Conservation (phyloP, 768 basidiomycete genomes). For the Trametes cubensis region DNA sequence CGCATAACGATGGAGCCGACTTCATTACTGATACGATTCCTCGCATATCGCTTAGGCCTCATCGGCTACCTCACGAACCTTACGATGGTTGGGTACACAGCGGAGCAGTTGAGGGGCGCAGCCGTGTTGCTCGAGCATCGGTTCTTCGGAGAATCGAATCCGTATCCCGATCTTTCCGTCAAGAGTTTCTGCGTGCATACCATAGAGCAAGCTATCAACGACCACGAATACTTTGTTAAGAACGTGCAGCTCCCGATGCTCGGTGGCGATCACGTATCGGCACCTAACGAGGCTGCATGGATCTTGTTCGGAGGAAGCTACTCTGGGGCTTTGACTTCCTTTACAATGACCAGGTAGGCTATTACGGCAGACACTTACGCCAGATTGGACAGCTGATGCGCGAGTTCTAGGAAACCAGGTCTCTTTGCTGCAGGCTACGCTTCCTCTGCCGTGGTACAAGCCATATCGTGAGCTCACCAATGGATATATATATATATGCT, state of each 20-base stretch:
- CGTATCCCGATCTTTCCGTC: conserved; percentile 57
- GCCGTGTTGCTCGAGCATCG: conserved; percentile 70
- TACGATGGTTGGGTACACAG: conserved; percentile 62
- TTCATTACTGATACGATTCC: too few species aligned
- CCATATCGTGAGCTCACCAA: conserved; percentile 38
- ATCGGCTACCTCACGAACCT: conserved; percentile 57
- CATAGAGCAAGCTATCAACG: conserved; percentile 71
- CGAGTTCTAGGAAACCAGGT: conserved; percentile 48
- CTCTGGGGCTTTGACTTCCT: neutral
- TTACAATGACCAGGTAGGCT: too few species aligned
- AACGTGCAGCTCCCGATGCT: conserved; percentile 69
- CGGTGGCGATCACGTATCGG: conserved; percentile 53
- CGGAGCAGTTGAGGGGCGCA: conserved; percentile 63
- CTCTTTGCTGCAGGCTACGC: conserved; percentile 63
- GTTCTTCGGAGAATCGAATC: conserved; percentile 73
- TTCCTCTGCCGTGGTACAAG: conserved; percentile 62
- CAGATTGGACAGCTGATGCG: too few species aligned
- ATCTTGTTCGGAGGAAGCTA: conserved; percentile 44
- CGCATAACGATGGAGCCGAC: too few species aligned
- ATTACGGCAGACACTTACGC: too few species aligned
- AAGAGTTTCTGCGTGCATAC: conserved; percentile 60
- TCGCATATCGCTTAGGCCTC: conserved; percentile 17
- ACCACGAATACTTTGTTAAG: conserved; percentile 66
- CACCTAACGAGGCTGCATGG: conserved; percentile 50
- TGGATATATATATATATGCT: neutral